Evolutionary conservation across 352 stramenopile species (phyloP), one percentile per base, ranked within the genome.

Genomic region (Phytophthora palmivora): DNA sequence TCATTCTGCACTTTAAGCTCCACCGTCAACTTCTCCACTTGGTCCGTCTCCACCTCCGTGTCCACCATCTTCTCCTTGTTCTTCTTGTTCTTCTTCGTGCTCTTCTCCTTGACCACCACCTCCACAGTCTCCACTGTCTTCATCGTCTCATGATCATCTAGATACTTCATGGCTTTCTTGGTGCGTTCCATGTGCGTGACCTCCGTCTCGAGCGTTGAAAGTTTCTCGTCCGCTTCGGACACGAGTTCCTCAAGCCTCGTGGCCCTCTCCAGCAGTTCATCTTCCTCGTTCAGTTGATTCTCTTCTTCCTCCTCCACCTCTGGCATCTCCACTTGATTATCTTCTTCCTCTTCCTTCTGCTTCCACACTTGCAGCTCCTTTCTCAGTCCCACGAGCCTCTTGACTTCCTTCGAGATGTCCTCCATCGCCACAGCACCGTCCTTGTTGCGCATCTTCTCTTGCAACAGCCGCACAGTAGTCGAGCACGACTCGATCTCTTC

Each of bases 331-430:
- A 63, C 57, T 22, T 72, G 58, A 24, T 69, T 74, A 28, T 59
- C 12, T 18, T 69, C 30, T 15, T 71, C 37, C n/a, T 78, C 64
- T 14, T 79, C 61, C 44, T 73, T 59, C 26, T 69, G 49, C 34
- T 72, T 75, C 78, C 80, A 90, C 16, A 61, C 53, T 61, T 88
- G 76, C 51, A 91, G 71, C 66, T 91, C 74, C 68, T 91, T 93
- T 63, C 80, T 78, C 70, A 93, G 58, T 26, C 41, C 67, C 56
- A 91, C 69, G 53, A 93, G 74, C 49, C 58, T 55, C 58, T 79
- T 76, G n/a, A 93, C 63, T 62, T 91, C 76, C 58, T 73, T 63
- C 9, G 73, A 68, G 11, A 93, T 64, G 34, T 80, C 56, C 10
- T 86, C 78, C 46, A 87, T 67, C 24, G 62, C 73, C 34, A 84